These are phyloP conservation scores for Colletotrichum cereale DNA, from an alignment of 2,329 filamentous ascomycete species.

Conservation along the genomic window DNA sequence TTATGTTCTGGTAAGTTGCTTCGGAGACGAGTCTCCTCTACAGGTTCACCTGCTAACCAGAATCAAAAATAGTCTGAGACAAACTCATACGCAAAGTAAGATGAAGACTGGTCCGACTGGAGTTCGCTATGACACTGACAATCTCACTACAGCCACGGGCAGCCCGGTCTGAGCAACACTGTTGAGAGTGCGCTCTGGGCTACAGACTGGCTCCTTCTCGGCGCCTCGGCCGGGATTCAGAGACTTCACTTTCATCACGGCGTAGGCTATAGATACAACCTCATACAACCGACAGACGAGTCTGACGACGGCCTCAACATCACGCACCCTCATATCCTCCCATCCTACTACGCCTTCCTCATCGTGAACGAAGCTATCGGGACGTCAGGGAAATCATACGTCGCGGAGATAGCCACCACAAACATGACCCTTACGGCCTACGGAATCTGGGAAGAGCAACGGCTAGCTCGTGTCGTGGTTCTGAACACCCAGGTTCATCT, in stretches of 20 bases:
- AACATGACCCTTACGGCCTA: conserved; percentile 10
- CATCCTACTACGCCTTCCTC: conserved; percentile 5
- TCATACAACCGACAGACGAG: conserved; percentile 7
- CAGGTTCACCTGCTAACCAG: neutral
- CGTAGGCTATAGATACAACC: conserved; percentile 11
- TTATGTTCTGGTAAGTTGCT: conserved; percentile 4
- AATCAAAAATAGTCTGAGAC: neutral
- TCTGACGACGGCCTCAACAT: conserved; percentile 21
- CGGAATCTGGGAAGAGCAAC: conserved; percentile 2
- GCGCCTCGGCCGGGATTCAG: neutral
- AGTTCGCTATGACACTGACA: neutral
- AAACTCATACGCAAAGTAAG: conserved; percentile 15
- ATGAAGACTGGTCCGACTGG: neutral
- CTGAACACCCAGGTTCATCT: conserved; percentile 14
- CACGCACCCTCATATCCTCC: neutral
- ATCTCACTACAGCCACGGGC: neutral
- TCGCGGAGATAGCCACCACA: conserved; percentile 6
- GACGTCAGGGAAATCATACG: neutral
- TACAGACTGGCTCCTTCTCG: conserved; percentile 13
- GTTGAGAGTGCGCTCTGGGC: conserved; percentile 17
- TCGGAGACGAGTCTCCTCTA: too few species aligned
- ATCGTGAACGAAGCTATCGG: conserved; percentile 19
- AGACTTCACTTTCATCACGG: conserved; percentile 18
- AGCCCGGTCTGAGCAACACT: conserved; percentile 7
- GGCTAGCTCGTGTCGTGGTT: neutral